Evolutionary conservation across 129 eudicot species (phyloP).

Genomic region (Gnaphalium uliginosum): DNA sequence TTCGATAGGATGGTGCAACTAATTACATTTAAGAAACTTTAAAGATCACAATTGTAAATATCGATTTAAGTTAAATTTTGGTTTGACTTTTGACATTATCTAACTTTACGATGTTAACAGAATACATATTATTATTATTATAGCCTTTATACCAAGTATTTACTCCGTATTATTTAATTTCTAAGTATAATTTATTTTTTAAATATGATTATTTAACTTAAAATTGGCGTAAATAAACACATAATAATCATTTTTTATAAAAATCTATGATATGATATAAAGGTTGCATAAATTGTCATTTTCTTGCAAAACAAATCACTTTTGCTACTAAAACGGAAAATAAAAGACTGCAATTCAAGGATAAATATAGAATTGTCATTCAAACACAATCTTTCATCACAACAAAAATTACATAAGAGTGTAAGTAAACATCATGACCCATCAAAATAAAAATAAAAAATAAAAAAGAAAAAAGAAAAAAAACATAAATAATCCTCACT

Average conservation of each 20-base stretch:
- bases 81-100: not conserved
- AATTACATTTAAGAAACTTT: not conserved
- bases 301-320: no score
- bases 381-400: slow-evolving; percentile 27
- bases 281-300: no score
- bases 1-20: not conserved
- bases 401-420: slow-evolving; percentile 41
- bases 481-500: slow-evolving; percentile 17
- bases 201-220: no score
- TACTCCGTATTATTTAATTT: no score
- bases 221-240: no score
- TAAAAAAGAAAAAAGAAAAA: not conserved
- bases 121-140: no score
- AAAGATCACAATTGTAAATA: not conserved
- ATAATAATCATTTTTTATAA: no score
- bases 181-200: no score
- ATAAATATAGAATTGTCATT: slow-evolving; percentile 25
- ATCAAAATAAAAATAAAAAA: not conserved
- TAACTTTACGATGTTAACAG: no score
- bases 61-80: no score
- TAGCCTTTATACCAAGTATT: no score
- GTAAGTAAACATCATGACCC: slow-evolving; percentile 36
- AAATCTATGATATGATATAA: no score
- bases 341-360: not conserved
- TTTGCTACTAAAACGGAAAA: not conserved